A percentile compares a stretch with the other conserved stretches of the same genome.
These are phyloP conservation scores for Smittium culicis DNA, from an alignment of 371 early-diverging fungal genomes.

Conservation along the genomic window DNA sequence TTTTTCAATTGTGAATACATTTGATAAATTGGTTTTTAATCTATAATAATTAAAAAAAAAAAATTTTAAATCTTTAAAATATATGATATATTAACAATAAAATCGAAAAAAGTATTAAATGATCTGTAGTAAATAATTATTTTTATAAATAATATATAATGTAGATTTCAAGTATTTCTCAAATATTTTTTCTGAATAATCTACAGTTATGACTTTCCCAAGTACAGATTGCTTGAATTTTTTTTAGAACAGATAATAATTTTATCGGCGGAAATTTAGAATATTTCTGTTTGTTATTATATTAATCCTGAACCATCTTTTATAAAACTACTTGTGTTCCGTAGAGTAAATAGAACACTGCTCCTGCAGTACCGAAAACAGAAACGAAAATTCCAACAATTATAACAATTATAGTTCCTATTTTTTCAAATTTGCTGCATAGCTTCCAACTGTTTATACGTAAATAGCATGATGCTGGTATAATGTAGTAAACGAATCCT, in stretches of 20 bases:
- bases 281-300: too few species aligned
- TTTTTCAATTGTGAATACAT: not conserved
- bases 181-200: not conserved
- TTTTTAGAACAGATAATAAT: too few species aligned
- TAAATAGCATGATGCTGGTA: conserved; percentile 9
- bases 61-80: not conserved
- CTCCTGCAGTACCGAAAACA: conserved; percentile 4
- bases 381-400: conserved; percentile 3
- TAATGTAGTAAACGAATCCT: conserved; percentile 6
- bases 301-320: too few species aligned
- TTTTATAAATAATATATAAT: not conserved
- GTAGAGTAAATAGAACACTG: not conserved
- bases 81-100: not conserved
- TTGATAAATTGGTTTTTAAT: not conserved
- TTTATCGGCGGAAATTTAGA: too few species aligned
- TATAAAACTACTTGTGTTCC: not conserved
- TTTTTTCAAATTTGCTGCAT: conserved; percentile 8
- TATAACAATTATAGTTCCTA: conserved; percentile 6
- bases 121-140: not conserved
- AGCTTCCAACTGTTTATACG: conserved; percentile 5
- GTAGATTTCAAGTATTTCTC: not conserved
- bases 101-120: not conserved
- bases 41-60: not conserved
- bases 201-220: not conserved
- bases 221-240: not conserved